A percentile compares a stretch with the other conserved stretches of the same genome.
Evolutionary conservation across 2,329 filamentous ascomycete species (phyloP).

Genomic region (Arthrobotrys iridis): DNA sequence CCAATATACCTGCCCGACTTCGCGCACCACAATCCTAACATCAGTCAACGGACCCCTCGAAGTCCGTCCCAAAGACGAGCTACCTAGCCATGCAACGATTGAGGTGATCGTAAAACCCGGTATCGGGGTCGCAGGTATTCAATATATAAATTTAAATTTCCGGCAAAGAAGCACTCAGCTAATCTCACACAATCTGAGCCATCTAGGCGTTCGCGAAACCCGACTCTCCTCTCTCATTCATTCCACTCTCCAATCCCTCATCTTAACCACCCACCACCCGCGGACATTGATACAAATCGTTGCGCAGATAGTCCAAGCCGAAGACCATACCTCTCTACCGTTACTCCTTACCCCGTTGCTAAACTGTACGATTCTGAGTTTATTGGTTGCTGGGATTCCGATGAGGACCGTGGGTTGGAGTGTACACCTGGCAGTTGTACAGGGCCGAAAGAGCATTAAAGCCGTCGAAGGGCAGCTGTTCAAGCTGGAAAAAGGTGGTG

Average conservation of each 20-base stretch:
- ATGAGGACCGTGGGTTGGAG: constrained; percentile 77
- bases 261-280: constrained; percentile 79
- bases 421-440: constrained; percentile 70
- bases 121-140: constrained; percentile 81
- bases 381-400: constrained; percentile 84
- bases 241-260: constrained; percentile 75
- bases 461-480: not conserved
- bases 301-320: constrained; percentile 77
- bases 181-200: constrained; percentile 20
- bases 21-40: constrained; percentile 80
- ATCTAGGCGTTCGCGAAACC: constrained; percentile 74
- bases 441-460: constrained; percentile 24
- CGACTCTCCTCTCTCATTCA: constrained; percentile 83
- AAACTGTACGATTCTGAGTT: constrained; percentile 79
- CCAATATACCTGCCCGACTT: constrained; percentile 67
- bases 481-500: constrained; percentile 9
- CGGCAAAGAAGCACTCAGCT: no score
- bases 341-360: constrained; percentile 79
- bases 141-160: no score
- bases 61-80: constrained; percentile 85
- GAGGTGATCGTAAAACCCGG: constrained; percentile 90
- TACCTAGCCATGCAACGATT: constrained; percentile 87
- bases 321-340: constrained; percentile 74
- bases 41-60: constrained; percentile 94
- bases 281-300: constrained; percentile 81